Evolutionary conservation across 257 asterid species (phyloP).

Genomic region (Linderniella brevidens): DNA sequence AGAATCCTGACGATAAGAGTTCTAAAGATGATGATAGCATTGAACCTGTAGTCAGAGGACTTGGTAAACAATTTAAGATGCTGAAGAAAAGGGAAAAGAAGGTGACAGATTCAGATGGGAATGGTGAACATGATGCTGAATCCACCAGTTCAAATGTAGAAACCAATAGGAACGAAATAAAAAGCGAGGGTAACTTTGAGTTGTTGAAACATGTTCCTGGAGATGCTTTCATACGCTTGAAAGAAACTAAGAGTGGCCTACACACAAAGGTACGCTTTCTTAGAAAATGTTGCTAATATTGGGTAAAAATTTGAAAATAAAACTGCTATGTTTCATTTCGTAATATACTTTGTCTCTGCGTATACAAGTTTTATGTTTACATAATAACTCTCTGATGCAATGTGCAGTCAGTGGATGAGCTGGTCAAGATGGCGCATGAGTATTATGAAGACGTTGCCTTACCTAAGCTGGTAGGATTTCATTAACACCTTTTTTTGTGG

Average conservation of each 20-base stretch:
- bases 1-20: constrained; percentile 26
- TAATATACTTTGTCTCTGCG: neutral
- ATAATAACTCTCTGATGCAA: constrained; percentile 8
- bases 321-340: neutral
- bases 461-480: constrained; percentile 79
- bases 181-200: constrained; percentile 21
- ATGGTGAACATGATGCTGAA: constrained; percentile 27
- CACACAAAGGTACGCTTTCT: constrained; percentile 55
- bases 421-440: constrained; percentile 62
- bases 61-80: constrained; percentile 93
- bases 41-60: constrained; percentile 80
- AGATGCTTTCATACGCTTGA: constrained; percentile 62
- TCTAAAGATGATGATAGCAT: constrained; percentile 33
- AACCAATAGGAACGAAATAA: constrained; percentile 21
- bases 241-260: constrained; percentile 62
- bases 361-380: neutral
- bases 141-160: constrained; percentile 25
- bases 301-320: neutral
- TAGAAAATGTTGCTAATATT: neutral
- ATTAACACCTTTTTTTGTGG: constrained; percentile 8
- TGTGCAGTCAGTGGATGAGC: constrained; percentile 78
- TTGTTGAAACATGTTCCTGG: constrained; percentile 48
- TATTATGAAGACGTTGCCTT: constrained; percentile 83
- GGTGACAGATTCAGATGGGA: constrained; percentile 15
- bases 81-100: constrained; percentile 69